A percentile compares a stretch with the other conserved stretches of the same genome.
Conservation (phyloP, 2,329 filamentous ascomycete genomes). For the Nemania sp. region DNA sequence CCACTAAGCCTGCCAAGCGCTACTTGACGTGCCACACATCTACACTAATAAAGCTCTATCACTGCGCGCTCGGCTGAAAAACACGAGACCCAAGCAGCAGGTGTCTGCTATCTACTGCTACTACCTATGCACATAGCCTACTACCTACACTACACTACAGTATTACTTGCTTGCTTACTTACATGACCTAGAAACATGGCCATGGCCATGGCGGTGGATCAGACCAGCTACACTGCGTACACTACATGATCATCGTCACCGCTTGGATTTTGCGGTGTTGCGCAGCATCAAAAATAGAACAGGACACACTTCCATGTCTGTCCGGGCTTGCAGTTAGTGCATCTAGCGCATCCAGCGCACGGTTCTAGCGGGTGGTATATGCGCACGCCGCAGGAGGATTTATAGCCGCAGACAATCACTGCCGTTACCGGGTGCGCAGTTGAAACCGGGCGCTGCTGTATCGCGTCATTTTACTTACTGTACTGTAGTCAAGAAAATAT, state of each 20-base stretch:
- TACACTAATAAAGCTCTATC: too few species aligned
- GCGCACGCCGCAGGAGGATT: too few species aligned
- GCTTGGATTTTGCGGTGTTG: not conserved
- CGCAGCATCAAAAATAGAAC: constrained; percentile 23
- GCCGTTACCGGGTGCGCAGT: not conserved
- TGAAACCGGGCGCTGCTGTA: not conserved
- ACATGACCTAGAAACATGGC: constrained; percentile 10
- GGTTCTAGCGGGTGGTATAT: too few species aligned
- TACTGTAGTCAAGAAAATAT: constrained; percentile 16
- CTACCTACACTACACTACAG: not conserved
- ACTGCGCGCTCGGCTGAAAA: too few species aligned
- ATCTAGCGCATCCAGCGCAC: too few species aligned
- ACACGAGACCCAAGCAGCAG: too few species aligned
- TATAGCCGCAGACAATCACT: constrained; percentile 1
- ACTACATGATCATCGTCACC: too few species aligned
- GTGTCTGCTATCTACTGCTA: too few species aligned
- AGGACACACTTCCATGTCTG: not conserved
- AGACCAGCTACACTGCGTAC: not conserved
- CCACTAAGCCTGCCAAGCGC: too few species aligned
- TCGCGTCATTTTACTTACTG: constrained; percentile 25
- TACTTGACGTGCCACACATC: too few species aligned
- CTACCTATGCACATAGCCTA: too few species aligned
- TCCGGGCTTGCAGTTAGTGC: not conserved
- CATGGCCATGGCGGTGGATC: too few species aligned
- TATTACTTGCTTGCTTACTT: constrained; percentile 7